These are phyloP conservation scores for Malus hybrid DNA, from an alignment of 331 rosid species.

Conservation along the genomic window DNA sequence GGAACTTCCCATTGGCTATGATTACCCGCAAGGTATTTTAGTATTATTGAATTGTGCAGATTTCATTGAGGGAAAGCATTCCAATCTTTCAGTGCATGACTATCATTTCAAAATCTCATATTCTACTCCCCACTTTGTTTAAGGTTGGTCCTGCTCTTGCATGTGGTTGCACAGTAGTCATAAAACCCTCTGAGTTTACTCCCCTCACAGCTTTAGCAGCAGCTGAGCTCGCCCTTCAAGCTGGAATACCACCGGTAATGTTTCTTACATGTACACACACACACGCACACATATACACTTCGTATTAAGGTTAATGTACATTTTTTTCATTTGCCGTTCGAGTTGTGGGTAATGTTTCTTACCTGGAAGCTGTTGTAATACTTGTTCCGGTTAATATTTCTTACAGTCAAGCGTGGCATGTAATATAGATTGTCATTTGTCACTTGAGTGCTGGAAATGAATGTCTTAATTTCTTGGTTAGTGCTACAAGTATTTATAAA, in stretches of 20 bases:
- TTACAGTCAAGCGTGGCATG: background rate
- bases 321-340: background rate
- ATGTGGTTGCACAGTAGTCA: constrained; percentile 87
- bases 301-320: background rate
- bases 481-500: background rate
- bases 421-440: background rate
- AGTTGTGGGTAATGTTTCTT: background rate
- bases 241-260: constrained; percentile 89
- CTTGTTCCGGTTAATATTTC: background rate
- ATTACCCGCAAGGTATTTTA: constrained; percentile 74
- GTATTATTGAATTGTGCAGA: constrained; percentile 2
- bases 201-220: constrained; percentile 98
- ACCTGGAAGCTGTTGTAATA: background rate
- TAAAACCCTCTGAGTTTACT: constrained; percentile 95
- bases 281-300: background rate
- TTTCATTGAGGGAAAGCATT: background rate
- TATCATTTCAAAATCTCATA: background rate
- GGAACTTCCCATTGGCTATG: constrained; percentile 99
- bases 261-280: background rate
- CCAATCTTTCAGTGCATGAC: background rate
- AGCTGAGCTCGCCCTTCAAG: constrained; percentile 89
- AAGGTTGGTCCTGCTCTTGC: constrained; percentile 99
- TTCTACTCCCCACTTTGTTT: constrained; percentile 16
- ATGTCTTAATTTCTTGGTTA: background rate
- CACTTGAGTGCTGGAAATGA: background rate